phyloP scores from a whole-genome alignment of 1,284 basidiomycete species.

The Porogramme epimiltina region DNA sequence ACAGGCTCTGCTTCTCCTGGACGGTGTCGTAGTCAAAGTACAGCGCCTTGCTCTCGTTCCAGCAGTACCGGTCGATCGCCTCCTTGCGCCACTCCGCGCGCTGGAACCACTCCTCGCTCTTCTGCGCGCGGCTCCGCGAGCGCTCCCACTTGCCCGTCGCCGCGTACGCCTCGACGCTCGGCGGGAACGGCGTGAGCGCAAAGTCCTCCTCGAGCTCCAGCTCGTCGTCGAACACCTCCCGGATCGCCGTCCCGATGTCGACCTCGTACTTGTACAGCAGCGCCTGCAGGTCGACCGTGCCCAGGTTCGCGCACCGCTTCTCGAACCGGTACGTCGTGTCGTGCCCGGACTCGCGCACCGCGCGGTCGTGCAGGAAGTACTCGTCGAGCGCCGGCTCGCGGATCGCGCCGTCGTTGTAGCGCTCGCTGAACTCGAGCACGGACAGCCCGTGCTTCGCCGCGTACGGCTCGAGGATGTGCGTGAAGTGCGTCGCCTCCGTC shows the following conservation, averaged over 20 bases:
- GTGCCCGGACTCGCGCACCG: conserved; percentile 93
- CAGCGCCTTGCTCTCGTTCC: conserved; percentile 94
- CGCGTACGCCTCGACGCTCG: conserved; percentile 77
- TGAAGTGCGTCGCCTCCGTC: conserved; percentile 98
- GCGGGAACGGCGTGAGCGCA: conserved; percentile 87
- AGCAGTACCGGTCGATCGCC: conserved; percentile 92
- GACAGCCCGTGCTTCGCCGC: conserved; percentile 92
- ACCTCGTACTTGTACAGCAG: conserved; percentile 92
- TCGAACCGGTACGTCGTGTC: conserved; percentile 98
- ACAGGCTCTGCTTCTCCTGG: conserved; percentile 87
- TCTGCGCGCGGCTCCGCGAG: conserved; percentile 67
- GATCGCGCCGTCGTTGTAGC: conserved; percentile 87
- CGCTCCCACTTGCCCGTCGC: conserved; percentile 54
- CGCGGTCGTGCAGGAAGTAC: conserved; percentile 96
- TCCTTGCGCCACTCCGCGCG: conserved; percentile 82
- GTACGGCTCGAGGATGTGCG: conserved; percentile 94
- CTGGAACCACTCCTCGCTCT: conserved; percentile 87
- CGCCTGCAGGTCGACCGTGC: conserved; percentile 94
- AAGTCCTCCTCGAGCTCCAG: conserved; percentile 94
- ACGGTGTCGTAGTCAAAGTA: conserved; percentile 98
- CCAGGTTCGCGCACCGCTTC: conserved; percentile 94
- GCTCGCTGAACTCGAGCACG: conserved; percentile 97
- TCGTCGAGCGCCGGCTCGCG: conserved; percentile 92
- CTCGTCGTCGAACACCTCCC: conserved; percentile 91
- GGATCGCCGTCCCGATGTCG: conserved; percentile 92